phyloP scores from a whole-genome alignment of 352 stramenopile genomes.

The Elongisporangium anandrum region DNA sequence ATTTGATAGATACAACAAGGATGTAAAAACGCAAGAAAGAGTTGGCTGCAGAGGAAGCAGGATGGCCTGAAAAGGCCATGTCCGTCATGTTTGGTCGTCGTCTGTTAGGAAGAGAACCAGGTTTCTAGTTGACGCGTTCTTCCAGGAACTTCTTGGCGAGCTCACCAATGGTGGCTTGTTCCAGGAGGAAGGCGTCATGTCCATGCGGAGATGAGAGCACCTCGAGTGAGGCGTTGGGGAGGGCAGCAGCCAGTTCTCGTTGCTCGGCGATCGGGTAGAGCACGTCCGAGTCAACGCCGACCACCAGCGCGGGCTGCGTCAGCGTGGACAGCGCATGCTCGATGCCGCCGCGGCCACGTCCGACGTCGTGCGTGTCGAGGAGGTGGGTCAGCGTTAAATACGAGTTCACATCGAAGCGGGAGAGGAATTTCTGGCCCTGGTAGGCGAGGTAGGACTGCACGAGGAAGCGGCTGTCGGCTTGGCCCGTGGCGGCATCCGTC shows the following conservation, averaged over 20 bases:
- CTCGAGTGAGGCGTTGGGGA: constrained; percentile 85
- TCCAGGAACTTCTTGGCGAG: constrained; percentile 57
- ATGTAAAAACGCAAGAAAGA: background rate
- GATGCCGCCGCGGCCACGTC: constrained; percentile 74
- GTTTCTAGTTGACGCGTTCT: constrained; percentile 16
- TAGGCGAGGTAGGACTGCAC: constrained; percentile 88
- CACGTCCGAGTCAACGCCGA: constrained; percentile 94
- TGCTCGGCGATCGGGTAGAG: constrained; percentile 95
- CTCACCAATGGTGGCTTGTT: constrained; percentile 90
- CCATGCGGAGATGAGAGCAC: constrained; percentile 89
- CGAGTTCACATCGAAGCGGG: constrained; percentile 93
- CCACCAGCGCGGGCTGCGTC: constrained; percentile 80
- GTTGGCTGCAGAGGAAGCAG: background rate
- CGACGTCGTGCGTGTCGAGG: constrained; percentile 97
- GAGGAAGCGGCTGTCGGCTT: constrained; percentile 36
- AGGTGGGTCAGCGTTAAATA: constrained; percentile 95
- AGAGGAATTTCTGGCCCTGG: constrained; percentile 95
- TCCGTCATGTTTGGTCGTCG: background rate
- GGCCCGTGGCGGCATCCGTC: constrained; percentile 12
- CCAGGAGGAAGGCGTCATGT: constrained; percentile 96
- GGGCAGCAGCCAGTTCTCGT: constrained; percentile 69
- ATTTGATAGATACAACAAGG: background rate
- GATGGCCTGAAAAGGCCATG: background rate
- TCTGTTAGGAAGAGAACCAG: constrained; percentile 2
- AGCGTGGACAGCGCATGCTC: constrained; percentile 52